Evolutionary conservation across 805 yeast species (phyloP).

Genomic region (Nakazawaea siamensis): DNA sequence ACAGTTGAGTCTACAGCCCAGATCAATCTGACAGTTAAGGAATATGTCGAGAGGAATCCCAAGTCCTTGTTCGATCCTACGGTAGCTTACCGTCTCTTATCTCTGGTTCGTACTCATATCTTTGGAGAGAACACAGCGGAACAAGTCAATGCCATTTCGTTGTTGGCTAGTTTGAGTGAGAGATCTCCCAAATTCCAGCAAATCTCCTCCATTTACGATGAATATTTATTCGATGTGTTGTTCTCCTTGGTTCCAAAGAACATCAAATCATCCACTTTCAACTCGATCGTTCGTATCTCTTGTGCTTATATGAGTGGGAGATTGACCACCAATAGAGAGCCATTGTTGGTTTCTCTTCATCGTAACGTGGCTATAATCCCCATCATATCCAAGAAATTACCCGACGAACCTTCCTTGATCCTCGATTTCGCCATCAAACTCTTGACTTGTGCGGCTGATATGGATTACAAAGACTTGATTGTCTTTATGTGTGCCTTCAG

Average conservation of each 20-base stretch:
- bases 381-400: conserved; percentile 3
- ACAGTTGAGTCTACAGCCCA: conserved; percentile 1
- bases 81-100: conserved; percentile 1
- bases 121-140: conserved; percentile 41
- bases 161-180: conserved; percentile 44
- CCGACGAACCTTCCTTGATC: not conserved
- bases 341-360: conserved; percentile 2
- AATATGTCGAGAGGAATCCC: conserved; percentile 6
- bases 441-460: conserved; percentile 8
- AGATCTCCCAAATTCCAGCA: conserved; percentile 31
- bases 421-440: conserved; percentile 10
- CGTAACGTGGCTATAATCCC: conserved; percentile 9
- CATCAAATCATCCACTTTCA: conserved; percentile 36
- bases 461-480: conserved; percentile 21
- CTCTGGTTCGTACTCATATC: conserved; percentile 28
- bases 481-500: conserved; percentile 38
- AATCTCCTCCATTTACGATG: conserved; percentile 29
- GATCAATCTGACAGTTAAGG: conserved; percentile 6
- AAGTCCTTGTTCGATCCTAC: conserved; percentile 1
- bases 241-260: conserved; percentile 32
- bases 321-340: conserved; percentile 13
- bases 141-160: conserved; percentile 42
- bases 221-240: conserved; percentile 29
- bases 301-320: conserved; percentile 15
- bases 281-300: conserved; percentile 33